These are phyloP conservation scores for Acorus gramineus DNA, from an alignment of 106 monocot species.

Conservation along the genomic window DNA sequence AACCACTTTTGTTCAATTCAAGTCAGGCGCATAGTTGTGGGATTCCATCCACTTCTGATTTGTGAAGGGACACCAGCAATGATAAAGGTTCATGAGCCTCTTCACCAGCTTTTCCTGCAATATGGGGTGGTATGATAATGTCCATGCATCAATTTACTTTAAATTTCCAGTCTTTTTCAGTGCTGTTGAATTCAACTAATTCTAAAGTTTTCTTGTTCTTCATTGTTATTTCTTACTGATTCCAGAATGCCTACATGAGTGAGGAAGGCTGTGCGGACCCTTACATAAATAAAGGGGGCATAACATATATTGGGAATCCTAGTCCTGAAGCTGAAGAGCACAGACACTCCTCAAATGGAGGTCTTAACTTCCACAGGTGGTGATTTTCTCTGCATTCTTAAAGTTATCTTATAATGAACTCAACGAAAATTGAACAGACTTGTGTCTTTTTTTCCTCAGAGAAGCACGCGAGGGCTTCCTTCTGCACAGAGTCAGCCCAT, in stretches of 20 bases:
- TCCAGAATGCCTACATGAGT: constrained; percentile 58
- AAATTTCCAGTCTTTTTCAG: neutral
- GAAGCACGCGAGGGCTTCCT: constrained; percentile 24
- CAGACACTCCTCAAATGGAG: constrained; percentile 2
- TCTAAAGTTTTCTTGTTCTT: neutral
- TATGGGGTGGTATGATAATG: constrained; percentile 28
- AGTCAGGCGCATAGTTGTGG: constrained; percentile 38
- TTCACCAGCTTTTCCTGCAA: constrained; percentile 23
- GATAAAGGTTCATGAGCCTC: constrained; percentile 15
- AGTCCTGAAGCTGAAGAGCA: constrained; percentile 9
- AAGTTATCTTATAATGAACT: too few species aligned
- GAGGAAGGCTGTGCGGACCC: constrained; percentile 22
- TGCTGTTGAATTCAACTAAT: neutral
- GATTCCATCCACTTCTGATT: constrained; percentile 33
- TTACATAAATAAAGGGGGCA: constrained; percentile 11
- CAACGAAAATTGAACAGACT: neutral
- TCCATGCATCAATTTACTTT: neutral
- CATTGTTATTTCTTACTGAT: neutral
- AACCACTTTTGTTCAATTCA: neutral
- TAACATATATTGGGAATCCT: constrained; percentile 38
- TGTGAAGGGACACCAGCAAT: constrained; percentile 19
- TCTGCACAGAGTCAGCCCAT: constrained; percentile 40
- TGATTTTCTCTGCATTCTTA: neutral
- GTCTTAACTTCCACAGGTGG: constrained; percentile 11
- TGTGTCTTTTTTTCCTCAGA: constrained; percentile 8